Conservation (phyloP, 2,329 filamentous ascomycete species). For the Stagonosporopsis cucurbitacearum region DNA sequence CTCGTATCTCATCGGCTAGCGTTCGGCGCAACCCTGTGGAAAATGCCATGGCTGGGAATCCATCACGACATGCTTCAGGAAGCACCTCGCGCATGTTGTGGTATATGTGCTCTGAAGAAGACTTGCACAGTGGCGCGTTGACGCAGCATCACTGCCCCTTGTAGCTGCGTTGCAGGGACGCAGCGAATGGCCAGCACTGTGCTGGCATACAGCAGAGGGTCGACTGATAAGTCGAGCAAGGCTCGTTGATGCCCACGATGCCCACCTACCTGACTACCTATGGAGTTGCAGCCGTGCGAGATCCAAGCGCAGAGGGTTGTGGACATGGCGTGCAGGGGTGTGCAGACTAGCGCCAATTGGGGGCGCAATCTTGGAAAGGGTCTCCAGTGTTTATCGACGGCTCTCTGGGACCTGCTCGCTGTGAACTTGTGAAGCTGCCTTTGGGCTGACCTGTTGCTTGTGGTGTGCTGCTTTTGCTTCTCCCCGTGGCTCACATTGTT, state of each 20-base stretch:
- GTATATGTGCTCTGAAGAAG: slow-evolving; percentile 2
- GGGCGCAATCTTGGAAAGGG: slow-evolving; percentile 13
- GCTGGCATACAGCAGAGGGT: neutral
- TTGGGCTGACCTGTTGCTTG: slow-evolving; percentile 18
- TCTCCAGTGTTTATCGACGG: slow-evolving; percentile 12
- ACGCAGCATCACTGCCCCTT: neutral
- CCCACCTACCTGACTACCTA: slow-evolving; percentile 12
- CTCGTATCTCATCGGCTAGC: slow-evolving; percentile 33
- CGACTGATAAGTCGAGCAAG: neutral
- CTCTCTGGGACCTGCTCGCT: slow-evolving; percentile 10
- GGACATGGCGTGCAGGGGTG: slow-evolving; percentile 15
- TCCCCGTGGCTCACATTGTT: neutral
- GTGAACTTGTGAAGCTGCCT: slow-evolving; percentile 16
- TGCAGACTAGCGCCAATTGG: slow-evolving; percentile 26
- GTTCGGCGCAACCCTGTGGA: slow-evolving; percentile 30
- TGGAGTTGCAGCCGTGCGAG: slow-evolving; percentile 20
- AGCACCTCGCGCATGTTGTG: slow-evolving; percentile 6
- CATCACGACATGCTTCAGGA: slow-evolving; percentile 15
- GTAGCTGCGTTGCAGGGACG: neutral
- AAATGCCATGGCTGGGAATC: slow-evolving; percentile 20
- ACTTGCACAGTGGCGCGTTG: neutral
- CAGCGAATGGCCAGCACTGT: neutral
- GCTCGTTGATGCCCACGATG: slow-evolving; percentile 18
- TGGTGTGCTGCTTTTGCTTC: slow-evolving; percentile 9
- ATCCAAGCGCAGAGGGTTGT: slow-evolving; percentile 21